Evolutionary conservation across 352 stramenopile species (phyloP), one percentile per base, ranked within the genome.

Genomic region (Globisporangium irregulare): DNA sequence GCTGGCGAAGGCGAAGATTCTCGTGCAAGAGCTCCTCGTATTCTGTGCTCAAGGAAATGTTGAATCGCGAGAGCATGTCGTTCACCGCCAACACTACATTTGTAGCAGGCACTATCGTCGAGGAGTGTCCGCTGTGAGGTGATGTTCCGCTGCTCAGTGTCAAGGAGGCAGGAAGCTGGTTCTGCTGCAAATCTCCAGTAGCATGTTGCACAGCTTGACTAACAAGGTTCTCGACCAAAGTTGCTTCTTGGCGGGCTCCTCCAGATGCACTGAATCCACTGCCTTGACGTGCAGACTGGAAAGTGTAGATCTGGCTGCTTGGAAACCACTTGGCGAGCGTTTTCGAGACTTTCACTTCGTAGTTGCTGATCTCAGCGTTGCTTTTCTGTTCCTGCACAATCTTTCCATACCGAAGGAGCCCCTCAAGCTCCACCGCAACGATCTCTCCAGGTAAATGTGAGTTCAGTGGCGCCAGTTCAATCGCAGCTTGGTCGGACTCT

Each of bases 61-160:
- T 93, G 48, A 94, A 65, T 4, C 84, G 80, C 0, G 77, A 79
- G 20, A 93, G 71, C 34, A 94, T 57, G 57, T 93, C 84, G 60
- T 95, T 94, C 25, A 94, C 85, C 2, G 83, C 86, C n/a, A 84
- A 81, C 50, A 94, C 72, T 22, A 94, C 74, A 32, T 81, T 91
- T 10, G 75, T 58, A 14, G 76, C 67, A 2, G 84, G 66, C 25
- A 88, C 69, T 24, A 60, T 29, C 36, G 48, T 25, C 10, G 24
- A 8, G 25, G 8, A 4, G 3, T 24, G 32, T 15, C 29, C 27
- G 14, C 12, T n/a, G 36, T 10, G 56, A 50, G 29, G 32, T n/a
- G 46, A 27, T 1, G 20, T 10, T 48, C 29, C 46, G 3, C 8
- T 10, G 20, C 4, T 50, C 20, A 66, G 25, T 20, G 56, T 38